Percentiles rank a stretch among this genome's conserved stretches.
phyloP scores from a whole-genome alignment of 208 protist genomes.

The Wallacemonas rigidus region DNA sequence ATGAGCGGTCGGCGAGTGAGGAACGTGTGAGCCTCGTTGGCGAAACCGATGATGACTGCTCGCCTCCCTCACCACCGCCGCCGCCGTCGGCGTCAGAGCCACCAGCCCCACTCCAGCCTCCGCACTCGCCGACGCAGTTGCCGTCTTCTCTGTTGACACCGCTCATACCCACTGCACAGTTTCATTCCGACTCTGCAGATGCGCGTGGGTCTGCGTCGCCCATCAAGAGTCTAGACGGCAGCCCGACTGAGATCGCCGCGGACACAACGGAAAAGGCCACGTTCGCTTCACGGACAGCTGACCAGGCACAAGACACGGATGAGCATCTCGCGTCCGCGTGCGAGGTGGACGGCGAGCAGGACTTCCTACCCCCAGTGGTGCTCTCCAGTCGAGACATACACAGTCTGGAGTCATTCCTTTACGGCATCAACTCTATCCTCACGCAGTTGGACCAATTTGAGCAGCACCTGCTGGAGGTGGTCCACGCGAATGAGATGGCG shows the following conservation, averaged over 20 bases:
- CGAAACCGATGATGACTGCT: too few relatives aligned
- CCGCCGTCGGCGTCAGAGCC: not conserved
- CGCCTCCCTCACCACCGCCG: not conserved
- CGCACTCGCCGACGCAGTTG: not conserved
- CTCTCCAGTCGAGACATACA: constrained; percentile 85
- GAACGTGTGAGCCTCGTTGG: too few relatives aligned
- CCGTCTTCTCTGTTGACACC: not conserved
- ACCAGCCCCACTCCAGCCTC: not conserved
- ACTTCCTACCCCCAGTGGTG: constrained; percentile 54
- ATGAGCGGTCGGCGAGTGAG: too few relatives aligned
- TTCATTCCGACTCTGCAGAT: not conserved
- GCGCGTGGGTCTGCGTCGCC: not conserved
- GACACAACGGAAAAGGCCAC: too few relatives aligned
- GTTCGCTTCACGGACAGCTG: not conserved
- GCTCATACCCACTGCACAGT: constrained; percentile 5
- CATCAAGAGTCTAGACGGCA: too few relatives aligned
- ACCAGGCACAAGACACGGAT: not conserved
- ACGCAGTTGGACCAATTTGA: constrained; percentile 69
- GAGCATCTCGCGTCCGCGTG: not conserved
- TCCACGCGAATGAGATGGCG: constrained; percentile 68
- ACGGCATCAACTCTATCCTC: constrained; percentile 74
- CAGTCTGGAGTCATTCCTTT: constrained; percentile 85
- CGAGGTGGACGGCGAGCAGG: constrained; percentile 24
- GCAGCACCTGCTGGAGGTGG: constrained; percentile 71
- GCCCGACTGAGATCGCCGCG: too few relatives aligned